Evolutionary conservation across 495 filamentous ascomycete genomes (phyloP).

Genomic region (Penicillium malachiteum): DNA sequence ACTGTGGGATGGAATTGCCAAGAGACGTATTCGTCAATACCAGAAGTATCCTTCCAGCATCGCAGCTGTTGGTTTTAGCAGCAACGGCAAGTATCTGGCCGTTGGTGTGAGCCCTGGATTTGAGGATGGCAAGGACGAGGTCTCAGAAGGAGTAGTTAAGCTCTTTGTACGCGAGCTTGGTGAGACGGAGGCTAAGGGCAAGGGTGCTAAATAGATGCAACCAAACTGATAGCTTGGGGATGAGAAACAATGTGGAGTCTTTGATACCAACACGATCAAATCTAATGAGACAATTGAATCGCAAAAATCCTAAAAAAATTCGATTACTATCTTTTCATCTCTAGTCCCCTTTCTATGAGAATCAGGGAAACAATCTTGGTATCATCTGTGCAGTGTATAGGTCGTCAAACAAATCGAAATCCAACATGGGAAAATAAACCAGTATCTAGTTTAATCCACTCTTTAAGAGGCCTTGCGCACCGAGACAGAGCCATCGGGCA

Average conservation of each 20-base stretch:
- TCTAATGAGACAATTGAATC: conserved; percentile 17
- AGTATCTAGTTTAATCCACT: neutral
- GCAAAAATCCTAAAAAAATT: neutral
- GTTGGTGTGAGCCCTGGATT: conserved; percentile 86
- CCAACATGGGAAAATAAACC: neutral
- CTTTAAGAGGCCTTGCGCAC: conserved; percentile 42
- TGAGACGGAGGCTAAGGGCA: conserved; percentile 86
- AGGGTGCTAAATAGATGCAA: conserved; percentile 57
- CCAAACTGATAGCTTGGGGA: conserved; percentile 1
- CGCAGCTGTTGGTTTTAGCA: conserved; percentile 71
- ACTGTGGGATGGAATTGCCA: conserved; percentile 90
- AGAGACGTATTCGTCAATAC: conserved; percentile 87
- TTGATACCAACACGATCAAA: conserved; percentile 18
- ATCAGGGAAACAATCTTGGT: conserved; percentile 17
- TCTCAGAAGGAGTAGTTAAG: conserved; percentile 65
- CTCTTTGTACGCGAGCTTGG: conserved; percentile 79
- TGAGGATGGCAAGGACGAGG: conserved; percentile 83
- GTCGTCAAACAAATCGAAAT: conserved; percentile 9
- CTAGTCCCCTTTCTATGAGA: neutral
- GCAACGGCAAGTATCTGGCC: conserved; percentile 78
- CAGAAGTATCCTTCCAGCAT: conserved; percentile 78
- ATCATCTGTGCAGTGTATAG: conserved; percentile 26
- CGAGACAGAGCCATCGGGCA: conserved; percentile 71
- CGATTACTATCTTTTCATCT: conserved; percentile 2
- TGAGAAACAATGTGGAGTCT: neutral